A percentile compares a stretch with the other conserved stretches of the same genome.
phyloP scores from a whole-genome alignment of 108 stramenopile species.

The Cylindrotheca fusiformis region DNA sequence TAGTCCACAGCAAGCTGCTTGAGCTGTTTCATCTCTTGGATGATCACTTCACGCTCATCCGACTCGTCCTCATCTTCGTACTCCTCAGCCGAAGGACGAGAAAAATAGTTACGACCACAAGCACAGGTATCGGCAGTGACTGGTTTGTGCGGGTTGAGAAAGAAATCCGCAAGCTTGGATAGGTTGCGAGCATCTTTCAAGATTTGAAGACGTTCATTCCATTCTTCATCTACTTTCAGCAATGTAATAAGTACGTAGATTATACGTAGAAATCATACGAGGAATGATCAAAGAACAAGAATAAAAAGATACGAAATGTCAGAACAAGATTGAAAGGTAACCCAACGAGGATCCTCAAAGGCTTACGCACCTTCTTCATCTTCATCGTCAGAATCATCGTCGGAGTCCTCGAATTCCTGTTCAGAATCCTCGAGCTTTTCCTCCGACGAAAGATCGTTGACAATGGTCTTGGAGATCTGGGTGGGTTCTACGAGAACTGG shows the following conservation, averaged over 20 bases:
- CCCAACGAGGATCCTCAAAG: background rate
- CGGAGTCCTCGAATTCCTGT: slow-evolving; percentile 41
- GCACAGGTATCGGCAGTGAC: slow-evolving; percentile 39
- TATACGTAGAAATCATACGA: background rate
- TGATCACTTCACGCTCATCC: slow-evolving; percentile 52
- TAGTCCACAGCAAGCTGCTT: slow-evolving; percentile 35
- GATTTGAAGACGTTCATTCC: slow-evolving; percentile 66
- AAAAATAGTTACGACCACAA: slow-evolving; percentile 60
- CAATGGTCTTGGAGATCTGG: slow-evolving; percentile 28
- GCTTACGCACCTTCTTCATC: slow-evolving; percentile 48
- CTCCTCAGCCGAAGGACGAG: slow-evolving; percentile 43
- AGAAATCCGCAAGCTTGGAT: slow-evolving; percentile 55
- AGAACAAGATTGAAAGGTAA: background rate
- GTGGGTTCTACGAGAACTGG: slow-evolving; percentile 11
- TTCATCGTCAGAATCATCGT: slow-evolving; percentile 37
- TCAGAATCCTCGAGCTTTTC: slow-evolving; percentile 12
- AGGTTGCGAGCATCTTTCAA: slow-evolving; percentile 62
- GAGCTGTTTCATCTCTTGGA: slow-evolving; percentile 52
- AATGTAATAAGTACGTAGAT: background rate
- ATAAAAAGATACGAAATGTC: slow-evolving; percentile 3
- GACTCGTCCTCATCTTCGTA: slow-evolving; percentile 40
- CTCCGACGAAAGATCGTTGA: slow-evolving; percentile 24
- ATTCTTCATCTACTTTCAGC: slow-evolving; percentile 39
- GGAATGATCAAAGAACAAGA: slow-evolving; percentile 1
- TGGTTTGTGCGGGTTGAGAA: slow-evolving; percentile 56